Percentiles rank a stretch among this genome's conserved stretches.
These are phyloP conservation scores for Stemphylium beticola DNA, from an alignment of 2,329 filamentous ascomycete species.

Conservation along the genomic window DNA sequence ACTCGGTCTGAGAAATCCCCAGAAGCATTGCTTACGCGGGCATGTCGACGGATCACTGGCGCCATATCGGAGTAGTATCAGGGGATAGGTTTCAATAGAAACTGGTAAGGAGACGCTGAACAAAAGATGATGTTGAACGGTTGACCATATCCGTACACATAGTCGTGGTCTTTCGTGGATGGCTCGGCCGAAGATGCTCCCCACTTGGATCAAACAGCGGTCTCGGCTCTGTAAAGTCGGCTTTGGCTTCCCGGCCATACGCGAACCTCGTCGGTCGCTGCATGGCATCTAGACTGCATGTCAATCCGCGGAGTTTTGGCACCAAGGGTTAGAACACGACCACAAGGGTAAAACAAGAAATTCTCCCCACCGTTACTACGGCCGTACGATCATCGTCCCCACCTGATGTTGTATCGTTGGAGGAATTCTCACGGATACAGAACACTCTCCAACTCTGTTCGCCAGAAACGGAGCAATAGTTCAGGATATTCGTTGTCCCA, in stretches of 20 bases:
- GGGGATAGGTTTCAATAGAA: not conserved
- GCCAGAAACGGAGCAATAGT: not conserved
- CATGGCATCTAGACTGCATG: too few species aligned
- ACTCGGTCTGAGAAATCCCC: slow-evolving; percentile 55
- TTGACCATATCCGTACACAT: slow-evolving; percentile 24
- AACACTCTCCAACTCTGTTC: too few species aligned
- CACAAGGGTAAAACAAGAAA: too few species aligned
- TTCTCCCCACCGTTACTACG: too few species aligned
- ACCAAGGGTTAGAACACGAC: too few species aligned
- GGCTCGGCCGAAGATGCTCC: slow-evolving; percentile 14
- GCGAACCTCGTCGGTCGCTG: not conserved
- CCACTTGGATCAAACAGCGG: slow-evolving; percentile 15
- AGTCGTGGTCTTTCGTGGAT: slow-evolving; percentile 4
- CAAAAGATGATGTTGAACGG: slow-evolving; percentile 8
- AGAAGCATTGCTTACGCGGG: slow-evolving; percentile 53
- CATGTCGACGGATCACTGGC: slow-evolving; percentile 35
- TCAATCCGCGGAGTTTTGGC: too few species aligned
- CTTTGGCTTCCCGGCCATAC: not conserved
- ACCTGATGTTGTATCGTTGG: too few species aligned
- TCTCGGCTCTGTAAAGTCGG: not conserved
- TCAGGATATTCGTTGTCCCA: not conserved
- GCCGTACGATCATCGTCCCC: too few species aligned
- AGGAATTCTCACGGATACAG: too few species aligned
- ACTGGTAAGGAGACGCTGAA: not conserved
- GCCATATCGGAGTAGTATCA: slow-evolving; percentile 22